Evolutionary conservation across 108 stramenopile genomes (phyloP), one percentile per base, ranked within the genome.

Genomic region (Aureococcus anophagefferens): DNA sequence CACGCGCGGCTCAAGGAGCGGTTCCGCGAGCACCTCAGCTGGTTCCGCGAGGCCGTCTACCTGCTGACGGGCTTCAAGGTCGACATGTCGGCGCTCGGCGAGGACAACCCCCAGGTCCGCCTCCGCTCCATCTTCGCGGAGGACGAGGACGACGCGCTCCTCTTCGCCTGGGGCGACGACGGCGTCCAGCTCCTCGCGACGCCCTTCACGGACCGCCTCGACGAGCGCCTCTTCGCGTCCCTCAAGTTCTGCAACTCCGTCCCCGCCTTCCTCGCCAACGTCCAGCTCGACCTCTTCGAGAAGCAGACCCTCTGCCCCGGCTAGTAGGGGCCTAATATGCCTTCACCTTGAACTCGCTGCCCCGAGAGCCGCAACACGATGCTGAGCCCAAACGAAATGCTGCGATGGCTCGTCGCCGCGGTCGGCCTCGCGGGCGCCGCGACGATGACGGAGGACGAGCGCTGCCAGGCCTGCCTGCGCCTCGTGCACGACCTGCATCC

Each of bases 41-140:
- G 88, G 34, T 96, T 91, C 74, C 85, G 93, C 14, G 93, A 96
- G 65, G 93, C 93, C 5, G 96, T 96, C 0, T 94, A 94, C 66
- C 79, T 94, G 33, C 81, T 96, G 64, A 94, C 94, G 5, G 96
- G 96, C 0, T 92, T 75, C 78, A 94, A 94, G 68, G 84, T 98
- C 45, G 96, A 98, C 77, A 92, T 98, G 89, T 69, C 82, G 67
- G 71, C 65, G 66, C 40, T 46, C 7, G 66, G 29, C 18, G 44
- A 71, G 28, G 62, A 30, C 64, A 51, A 72, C 37, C 90, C 82
- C 30, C 84, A 72, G 32, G 89, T 98, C 72, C 89, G 86, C 31
- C 89, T 96, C 18, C 82, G 94, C 32, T 93, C 90, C n/a, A 81
- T 96, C 66, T 98, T 89, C 75, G 94, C 93, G 0, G 97, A 94